Base-by-base conservation (phyloP, 2,329 filamentous ascomycete genomes). In the Nothomitra cinnamomea region DNA sequence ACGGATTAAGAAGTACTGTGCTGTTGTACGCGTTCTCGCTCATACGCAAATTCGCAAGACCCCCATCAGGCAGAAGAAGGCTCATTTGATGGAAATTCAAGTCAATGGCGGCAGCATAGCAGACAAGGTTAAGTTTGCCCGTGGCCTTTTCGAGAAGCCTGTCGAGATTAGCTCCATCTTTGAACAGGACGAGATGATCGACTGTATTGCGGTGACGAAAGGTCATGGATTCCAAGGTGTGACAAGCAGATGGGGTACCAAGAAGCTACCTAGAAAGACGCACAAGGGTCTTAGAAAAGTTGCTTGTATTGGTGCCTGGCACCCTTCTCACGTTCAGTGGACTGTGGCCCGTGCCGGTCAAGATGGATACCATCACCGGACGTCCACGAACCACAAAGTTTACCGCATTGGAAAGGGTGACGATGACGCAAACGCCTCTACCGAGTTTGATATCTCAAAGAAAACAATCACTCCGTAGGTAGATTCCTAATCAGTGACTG, bases 1-100 rank as follows among this genome's bases (percentile, higher is more conserved):
- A 85, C 89, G 92, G 75, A 96, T 98, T 77, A 95, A 95, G 87
- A 96, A 96, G 81, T 98, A 98, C 87, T 95, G 90, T 86, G 92
- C 88, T 65, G 89, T 96, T 73, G 86, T 98, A 78, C 92, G 92
- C 74, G 82, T 98, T 64, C 89, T 98, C 72, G 90, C 92, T 72
- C 92, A 98, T 84, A 95, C 92, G 65, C 92, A 98, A 79, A 89
- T 96, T 81, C 83, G 84, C 82, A 90, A 94, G 84, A 96, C 92
- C 58, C 90, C 92, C 61, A 85, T 98, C 74, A 96, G 95, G 86
- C 92, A 98, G 82, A 98, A 98, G 89, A 98, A 96, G 87, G 90
- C 92, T 67, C 92, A 98, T 76, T 81, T 98, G 65, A 98, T 98
- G 92, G 92, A 98, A 80, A 88, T 98, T 73, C 92, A 98, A 80